Conservation (phyloP, 108 stramenopile genomes). For the Fistulifera pelliculosa region DNA sequence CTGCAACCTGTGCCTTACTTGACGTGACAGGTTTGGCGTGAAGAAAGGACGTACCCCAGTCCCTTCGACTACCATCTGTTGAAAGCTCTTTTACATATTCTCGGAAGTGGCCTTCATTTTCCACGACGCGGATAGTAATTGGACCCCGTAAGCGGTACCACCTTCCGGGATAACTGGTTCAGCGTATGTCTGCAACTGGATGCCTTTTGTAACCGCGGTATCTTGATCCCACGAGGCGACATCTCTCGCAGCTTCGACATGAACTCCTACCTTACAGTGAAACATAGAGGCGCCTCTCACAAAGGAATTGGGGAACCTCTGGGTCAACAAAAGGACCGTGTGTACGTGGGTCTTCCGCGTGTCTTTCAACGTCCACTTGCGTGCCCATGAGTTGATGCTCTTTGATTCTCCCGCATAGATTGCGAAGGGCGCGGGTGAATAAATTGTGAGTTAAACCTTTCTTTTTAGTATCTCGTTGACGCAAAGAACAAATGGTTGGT, state of each 20-base stretch:
- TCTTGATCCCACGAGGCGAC: not conserved
- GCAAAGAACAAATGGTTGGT: constrained; percentile 66
- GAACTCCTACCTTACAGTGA: constrained; percentile 73
- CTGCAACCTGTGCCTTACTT: constrained; percentile 54
- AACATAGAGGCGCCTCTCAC: constrained; percentile 62
- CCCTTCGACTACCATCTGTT: constrained; percentile 68
- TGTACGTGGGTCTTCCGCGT: constrained; percentile 38
- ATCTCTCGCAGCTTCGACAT: constrained; percentile 68
- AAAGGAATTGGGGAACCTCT: constrained; percentile 83
- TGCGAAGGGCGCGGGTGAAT: constrained; percentile 70
- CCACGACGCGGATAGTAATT: constrained; percentile 73
- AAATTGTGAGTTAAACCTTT: constrained; percentile 68
- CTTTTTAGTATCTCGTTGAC: constrained; percentile 79
- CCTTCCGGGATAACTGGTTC: constrained; percentile 79
- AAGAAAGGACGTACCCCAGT: constrained; percentile 72
- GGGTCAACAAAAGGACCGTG: constrained; percentile 50
- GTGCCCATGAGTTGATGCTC: constrained; percentile 72
- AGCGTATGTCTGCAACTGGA: constrained; percentile 56
- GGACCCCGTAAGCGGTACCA: constrained; percentile 74
- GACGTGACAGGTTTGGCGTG: constrained; percentile 75
- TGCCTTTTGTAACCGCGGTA: constrained; percentile 54
- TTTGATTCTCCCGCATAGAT: constrained; percentile 60
- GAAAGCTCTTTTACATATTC: constrained; percentile 68
- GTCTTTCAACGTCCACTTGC: constrained; percentile 70
- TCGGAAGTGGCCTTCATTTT: constrained; percentile 76